These are phyloP conservation scores for Carex myosuroides DNA, from an alignment of 176 grass and related monocot species.

Conservation along the genomic window DNA sequence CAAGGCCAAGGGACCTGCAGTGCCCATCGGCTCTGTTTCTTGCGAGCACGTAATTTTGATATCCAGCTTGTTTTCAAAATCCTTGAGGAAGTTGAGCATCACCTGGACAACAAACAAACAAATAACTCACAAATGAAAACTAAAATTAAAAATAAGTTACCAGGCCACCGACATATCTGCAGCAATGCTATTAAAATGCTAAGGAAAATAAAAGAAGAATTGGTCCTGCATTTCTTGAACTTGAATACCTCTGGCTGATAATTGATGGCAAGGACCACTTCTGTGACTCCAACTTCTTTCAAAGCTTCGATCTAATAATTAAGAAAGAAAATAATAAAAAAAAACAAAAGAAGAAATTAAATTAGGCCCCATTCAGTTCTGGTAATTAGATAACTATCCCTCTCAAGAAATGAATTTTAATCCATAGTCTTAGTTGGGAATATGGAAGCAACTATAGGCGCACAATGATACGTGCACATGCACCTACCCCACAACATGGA, in stretches of 20 bases:
- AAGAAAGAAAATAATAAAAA: background rate
- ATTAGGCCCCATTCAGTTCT: background rate
- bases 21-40: conserved; percentile 81
- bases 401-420: background rate
- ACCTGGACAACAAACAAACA: conserved; percentile 35
- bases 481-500: background rate
- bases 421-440: background rate
- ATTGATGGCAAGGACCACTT: conserved; percentile 83
- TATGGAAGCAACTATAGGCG: background rate
- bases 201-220: background rate
- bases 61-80: conserved; percentile 76
- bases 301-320: conserved; percentile 73
- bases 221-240: background rate
- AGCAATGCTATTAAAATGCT: background rate
- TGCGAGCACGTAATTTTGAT: conserved; percentile 83
- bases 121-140: background rate
- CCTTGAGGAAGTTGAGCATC: conserved; percentile 86
- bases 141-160: background rate
- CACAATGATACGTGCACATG: conserved; percentile 2
- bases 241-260: conserved; percentile 76
- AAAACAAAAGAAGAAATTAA: background rate
- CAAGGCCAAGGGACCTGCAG: conserved; percentile 58
- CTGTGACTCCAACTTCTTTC: conserved; percentile 80
- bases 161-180: background rate
- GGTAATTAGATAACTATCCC: background rate